Evolutionary conservation across 495 filamentous ascomycete genomes (phyloP).

Genomic region (Pseudomonodictys pantanalensis): DNA sequence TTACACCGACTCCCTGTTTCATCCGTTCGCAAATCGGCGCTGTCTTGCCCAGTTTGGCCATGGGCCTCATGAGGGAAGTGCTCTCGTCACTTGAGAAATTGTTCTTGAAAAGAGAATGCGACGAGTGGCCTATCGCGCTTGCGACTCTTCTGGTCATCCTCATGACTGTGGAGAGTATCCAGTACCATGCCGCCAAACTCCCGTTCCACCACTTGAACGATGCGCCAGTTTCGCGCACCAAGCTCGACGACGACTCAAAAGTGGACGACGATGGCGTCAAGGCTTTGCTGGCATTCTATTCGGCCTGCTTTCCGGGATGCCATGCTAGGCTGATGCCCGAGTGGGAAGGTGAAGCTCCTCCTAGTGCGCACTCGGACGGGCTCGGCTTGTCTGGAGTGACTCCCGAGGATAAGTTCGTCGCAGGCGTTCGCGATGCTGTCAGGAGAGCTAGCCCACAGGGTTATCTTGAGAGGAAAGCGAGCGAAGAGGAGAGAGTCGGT

Average conservation of each 20-base stretch:
- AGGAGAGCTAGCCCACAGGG: slow-evolving; percentile 5
- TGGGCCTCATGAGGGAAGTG: slow-evolving; percentile 24
- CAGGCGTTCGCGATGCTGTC: slow-evolving; percentile 22
- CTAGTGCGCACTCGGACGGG: neutral
- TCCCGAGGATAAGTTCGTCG: slow-evolving; percentile 25
- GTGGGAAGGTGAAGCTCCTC: slow-evolving; percentile 27
- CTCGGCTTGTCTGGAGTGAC: neutral
- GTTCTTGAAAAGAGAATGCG: slow-evolving; percentile 25
- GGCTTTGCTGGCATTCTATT: slow-evolving; percentile 22
- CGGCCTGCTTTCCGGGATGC: slow-evolving; percentile 31
- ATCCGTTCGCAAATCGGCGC: slow-evolving; percentile 35
- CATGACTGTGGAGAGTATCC: slow-evolving; percentile 34
- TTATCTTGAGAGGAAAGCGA: slow-evolving; percentile 24
- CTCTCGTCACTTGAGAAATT: slow-evolving; percentile 27
- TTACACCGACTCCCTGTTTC: slow-evolving; percentile 33
- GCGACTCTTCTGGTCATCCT: slow-evolving; percentile 25
- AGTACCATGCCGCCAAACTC: slow-evolving; percentile 34
- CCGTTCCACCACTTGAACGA: slow-evolving; percentile 26
- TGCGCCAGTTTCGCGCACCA: neutral
- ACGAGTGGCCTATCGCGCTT: slow-evolving; percentile 27
- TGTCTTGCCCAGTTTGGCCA: slow-evolving; percentile 30
- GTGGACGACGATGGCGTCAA: slow-evolving; percentile 26
- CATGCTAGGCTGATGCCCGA: slow-evolving; percentile 19
- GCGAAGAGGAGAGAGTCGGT: slow-evolving; percentile 8
- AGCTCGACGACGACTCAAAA: neutral